A percentile compares a stretch with the other conserved stretches of the same genome.
These are phyloP conservation scores for Penicillium hordei DNA, from an alignment of 2,329 filamentous ascomycete genomes.

Conservation along the genomic window DNA sequence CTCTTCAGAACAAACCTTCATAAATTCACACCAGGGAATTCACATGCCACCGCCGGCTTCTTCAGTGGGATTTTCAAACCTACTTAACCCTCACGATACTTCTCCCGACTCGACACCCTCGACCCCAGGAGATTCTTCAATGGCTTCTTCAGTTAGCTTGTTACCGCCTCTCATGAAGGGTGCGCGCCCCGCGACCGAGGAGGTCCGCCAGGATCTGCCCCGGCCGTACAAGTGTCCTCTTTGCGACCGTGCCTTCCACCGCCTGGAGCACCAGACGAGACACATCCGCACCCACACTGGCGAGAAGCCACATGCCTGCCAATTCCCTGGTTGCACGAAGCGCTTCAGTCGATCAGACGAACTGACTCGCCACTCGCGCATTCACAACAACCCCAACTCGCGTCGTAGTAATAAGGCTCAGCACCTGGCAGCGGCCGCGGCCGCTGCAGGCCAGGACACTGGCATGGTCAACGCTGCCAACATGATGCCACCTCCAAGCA, in stretches of 20 bases:
- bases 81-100: constrained; percentile 63
- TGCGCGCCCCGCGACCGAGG: constrained; percentile 59
- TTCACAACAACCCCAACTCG: constrained; percentile 99
- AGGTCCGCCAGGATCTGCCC: constrained; percentile 72
- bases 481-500: constrained; percentile 78
- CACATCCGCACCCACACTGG: constrained; percentile 97
- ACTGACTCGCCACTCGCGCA: constrained; percentile 92
- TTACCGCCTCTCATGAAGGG: constrained; percentile 48
- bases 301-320: constrained; percentile 96
- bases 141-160: constrained; percentile 47
- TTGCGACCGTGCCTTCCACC: constrained; percentile 98
- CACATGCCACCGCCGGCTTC: constrained; percentile 75
- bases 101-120: constrained; percentile 24
- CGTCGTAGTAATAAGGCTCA: constrained; percentile 84
- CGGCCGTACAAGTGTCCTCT: constrained; percentile 97
- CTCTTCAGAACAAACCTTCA: neutral
- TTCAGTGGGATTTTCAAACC: constrained; percentile 72
- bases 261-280: constrained; percentile 85
- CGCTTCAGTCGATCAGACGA: constrained; percentile 96
- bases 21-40: constrained; percentile 27
- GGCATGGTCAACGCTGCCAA: constrained; percentile 48
- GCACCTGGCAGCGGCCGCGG: constrained; percentile 59
- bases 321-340: constrained; percentile 93
- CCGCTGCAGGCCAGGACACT: constrained; percentile 55
- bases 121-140: constrained; percentile 32